Evolutionary conservation across 805 yeast genomes (phyloP).

Genomic region (Hanseniaspora thailandica): DNA sequence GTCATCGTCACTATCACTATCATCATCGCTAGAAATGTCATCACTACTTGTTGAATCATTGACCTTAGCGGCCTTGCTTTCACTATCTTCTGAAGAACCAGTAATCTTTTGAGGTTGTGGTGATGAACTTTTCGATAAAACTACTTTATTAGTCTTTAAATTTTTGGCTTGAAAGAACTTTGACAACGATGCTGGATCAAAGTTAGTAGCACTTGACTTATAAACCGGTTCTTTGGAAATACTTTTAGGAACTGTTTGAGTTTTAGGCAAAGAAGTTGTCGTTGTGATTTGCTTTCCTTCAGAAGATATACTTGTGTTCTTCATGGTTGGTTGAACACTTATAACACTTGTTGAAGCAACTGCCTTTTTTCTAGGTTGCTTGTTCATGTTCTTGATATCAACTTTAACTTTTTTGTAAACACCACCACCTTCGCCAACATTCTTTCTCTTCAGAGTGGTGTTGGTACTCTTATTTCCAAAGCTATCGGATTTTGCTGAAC

Average conservation of each 20-base stretch:
- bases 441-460: not conserved
- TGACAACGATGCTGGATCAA: slow-evolving; percentile 29
- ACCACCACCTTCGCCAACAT: not conserved
- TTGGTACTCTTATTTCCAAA: not conserved
- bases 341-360: slow-evolving; percentile 7
- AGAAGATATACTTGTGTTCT: slow-evolving; percentile 9
- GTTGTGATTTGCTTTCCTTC: slow-evolving; percentile 11
- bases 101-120: slow-evolving; percentile 9
- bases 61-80: slow-evolving; percentile 6
- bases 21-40: slow-evolving; percentile 14
- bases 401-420: slow-evolving; percentile 3
- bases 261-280: not conserved
- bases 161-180: slow-evolving; percentile 30
- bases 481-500: not conserved
- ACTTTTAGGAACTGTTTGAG: not conserved
- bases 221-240: not conserved
- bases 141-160: slow-evolving; percentile 13
- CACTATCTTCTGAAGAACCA: slow-evolving; percentile 7
- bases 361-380: not conserved
- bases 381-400: not conserved
- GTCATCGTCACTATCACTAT: slow-evolving; percentile 11
- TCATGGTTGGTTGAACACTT: slow-evolving; percentile 12
- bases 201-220: slow-evolving; percentile 17
- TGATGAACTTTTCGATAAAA: not conserved
- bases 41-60: slow-evolving; percentile 15